Percentiles rank a stretch among this genome's conserved stretches.
phyloP scores from a whole-genome alignment of 2,329 filamentous ascomycete species.

The Aspergillus pseudoviridinutans region DNA sequence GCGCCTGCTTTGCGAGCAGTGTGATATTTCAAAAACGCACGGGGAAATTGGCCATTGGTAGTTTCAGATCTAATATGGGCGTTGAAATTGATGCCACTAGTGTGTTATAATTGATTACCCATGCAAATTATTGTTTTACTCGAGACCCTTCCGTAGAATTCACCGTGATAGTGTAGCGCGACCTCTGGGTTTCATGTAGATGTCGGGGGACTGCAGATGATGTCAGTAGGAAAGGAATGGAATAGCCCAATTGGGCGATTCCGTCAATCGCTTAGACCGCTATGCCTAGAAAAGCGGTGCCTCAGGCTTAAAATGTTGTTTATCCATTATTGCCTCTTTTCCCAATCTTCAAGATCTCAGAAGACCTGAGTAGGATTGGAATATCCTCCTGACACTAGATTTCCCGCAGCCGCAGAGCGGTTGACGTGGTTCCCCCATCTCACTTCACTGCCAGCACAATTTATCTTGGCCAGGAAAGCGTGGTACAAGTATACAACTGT shows the following conservation, averaged over 20 bases:
- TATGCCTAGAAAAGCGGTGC: neutral
- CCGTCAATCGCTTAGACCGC: neutral
- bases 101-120: neutral
- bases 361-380: neutral
- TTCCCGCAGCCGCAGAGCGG: too few species aligned
- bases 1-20: too few species aligned
- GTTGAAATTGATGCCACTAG: neutral
- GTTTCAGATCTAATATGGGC: neutral
- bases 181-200: too few species aligned
- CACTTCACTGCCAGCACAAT: neutral
- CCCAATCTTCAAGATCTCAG: neutral
- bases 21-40: too few species aligned
- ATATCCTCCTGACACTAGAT: neutral
- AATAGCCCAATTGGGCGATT: neutral
- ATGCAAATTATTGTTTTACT: neutral
- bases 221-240: neutral
- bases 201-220: neutral
- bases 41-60: neutral
- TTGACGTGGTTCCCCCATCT: neutral
- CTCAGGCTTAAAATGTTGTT: neutral
- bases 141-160: too few species aligned
- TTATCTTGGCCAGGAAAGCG: neutral
- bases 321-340: neutral
- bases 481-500: neutral
- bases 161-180: too few species aligned